Percentiles rank a stretch among this genome's conserved stretches.
Evolutionary conservation across 2,329 filamentous ascomycete genomes (phyloP).

Genomic region (Knufia fluminis): DNA sequence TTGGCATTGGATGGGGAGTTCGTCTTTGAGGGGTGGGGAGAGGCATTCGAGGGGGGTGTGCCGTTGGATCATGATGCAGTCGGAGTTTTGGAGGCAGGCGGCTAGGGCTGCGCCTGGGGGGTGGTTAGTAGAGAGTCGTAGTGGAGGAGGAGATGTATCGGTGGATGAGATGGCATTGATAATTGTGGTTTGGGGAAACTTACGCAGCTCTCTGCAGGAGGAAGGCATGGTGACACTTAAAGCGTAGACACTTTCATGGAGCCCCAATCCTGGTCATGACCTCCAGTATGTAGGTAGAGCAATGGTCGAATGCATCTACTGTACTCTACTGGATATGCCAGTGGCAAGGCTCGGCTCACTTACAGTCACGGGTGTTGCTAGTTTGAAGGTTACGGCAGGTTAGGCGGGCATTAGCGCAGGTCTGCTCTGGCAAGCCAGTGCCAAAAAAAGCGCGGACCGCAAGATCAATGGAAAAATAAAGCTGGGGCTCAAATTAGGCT

Average conservation of each 20-base stretch:
- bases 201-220: conserved; percentile 95
- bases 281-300: no score
- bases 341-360: no score
- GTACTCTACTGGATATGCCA: no score
- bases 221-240: conserved; percentile 65
- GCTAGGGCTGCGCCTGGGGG: conserved; percentile 75
- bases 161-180: conserved; percentile 1
- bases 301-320: no score
- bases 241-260: neutral
- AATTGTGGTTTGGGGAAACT: conserved; percentile 29
- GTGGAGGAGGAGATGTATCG: conserved; percentile 4
- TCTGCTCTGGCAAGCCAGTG: no score
- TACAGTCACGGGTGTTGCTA: no score
- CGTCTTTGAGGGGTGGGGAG: conserved; percentile 67
- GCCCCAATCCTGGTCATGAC: no score
- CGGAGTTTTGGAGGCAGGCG: conserved; percentile 88
- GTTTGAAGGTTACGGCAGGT: no score
- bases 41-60: conserved; percentile 83
- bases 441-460: no score
- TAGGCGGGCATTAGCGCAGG: no score
- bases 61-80: conserved; percentile 89
- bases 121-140: conserved; percentile 1
- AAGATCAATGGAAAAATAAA: no score
- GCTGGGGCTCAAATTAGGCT: no score
- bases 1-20: conserved; percentile 77